A percentile compares a stretch with the other conserved stretches of the same genome.
phyloP scores from a whole-genome alignment of 179 eudicot genomes.

The Beta corolliflora region DNA sequence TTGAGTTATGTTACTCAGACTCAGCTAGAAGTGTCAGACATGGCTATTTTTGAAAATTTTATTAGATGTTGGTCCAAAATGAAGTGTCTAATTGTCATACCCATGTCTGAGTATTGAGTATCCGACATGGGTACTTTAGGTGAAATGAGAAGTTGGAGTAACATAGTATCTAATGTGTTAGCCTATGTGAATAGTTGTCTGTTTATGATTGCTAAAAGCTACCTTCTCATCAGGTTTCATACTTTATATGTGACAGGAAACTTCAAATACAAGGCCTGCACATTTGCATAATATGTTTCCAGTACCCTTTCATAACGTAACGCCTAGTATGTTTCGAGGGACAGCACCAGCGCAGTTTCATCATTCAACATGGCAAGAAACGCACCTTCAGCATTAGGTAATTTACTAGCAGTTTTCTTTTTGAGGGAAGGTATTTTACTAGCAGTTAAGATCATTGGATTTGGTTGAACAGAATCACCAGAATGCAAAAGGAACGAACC shows the following conservation, averaged over 20 bases:
- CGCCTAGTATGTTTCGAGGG: constrained; percentile 49
- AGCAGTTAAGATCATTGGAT: neutral
- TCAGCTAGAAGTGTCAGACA: too few relatives aligned
- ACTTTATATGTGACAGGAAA: constrained; percentile 44
- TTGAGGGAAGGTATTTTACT: neutral
- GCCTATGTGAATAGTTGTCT: neutral
- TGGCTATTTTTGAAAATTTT: too few relatives aligned
- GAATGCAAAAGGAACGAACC: constrained; percentile 1
- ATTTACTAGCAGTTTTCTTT: neutral
- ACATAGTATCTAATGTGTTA: neutral
- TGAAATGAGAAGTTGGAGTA: too few relatives aligned
- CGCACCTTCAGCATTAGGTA: constrained; percentile 37
- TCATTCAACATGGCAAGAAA: constrained; percentile 41
- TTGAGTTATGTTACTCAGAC: too few relatives aligned
- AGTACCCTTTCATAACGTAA: constrained; percentile 45
- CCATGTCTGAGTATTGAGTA: too few relatives aligned
- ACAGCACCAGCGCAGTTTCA: constrained; percentile 47
- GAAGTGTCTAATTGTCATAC: too few relatives aligned
- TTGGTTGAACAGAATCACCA: neutral
- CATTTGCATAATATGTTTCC: constrained; percentile 58
- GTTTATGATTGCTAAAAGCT: neutral
- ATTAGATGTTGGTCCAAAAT: too few relatives aligned
- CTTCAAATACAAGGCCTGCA: constrained; percentile 46
- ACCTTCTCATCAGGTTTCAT: constrained; percentile 5
- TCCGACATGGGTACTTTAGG: too few relatives aligned